Conservation (phyloP, 2,329 filamentous ascomycete genomes). For the Triangularia verruculosa region DNA sequence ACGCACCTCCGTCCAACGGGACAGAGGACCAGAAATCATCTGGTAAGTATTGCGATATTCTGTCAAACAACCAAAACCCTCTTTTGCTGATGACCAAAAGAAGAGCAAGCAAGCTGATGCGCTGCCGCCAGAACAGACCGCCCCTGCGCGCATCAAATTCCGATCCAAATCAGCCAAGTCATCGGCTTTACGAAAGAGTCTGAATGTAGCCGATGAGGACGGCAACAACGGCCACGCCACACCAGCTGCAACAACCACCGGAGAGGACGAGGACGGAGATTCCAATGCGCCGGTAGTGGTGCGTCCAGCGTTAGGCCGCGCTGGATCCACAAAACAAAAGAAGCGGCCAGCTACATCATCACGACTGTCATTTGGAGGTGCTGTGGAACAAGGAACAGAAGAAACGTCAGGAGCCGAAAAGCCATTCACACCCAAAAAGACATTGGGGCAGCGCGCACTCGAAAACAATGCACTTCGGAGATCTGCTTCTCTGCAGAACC, state of each 20-base stretch:
- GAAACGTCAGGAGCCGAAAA: slow-evolving; percentile 34
- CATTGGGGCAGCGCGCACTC: slow-evolving; percentile 33
- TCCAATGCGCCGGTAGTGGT: slow-evolving; percentile 48
- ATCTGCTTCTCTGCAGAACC: slow-evolving; percentile 41
- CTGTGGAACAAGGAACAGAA: slow-evolving; percentile 51
- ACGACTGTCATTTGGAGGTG: slow-evolving; percentile 72
- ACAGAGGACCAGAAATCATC: slow-evolving; percentile 32
- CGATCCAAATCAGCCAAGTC: slow-evolving; percentile 57
- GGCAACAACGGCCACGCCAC: slow-evolving; percentile 20
- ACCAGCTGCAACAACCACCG: slow-evolving; percentile 21
- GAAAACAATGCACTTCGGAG: slow-evolving; percentile 38
- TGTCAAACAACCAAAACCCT: slow-evolving; percentile 13
- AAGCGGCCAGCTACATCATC: slow-evolving; percentile 61
- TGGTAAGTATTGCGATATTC: slow-evolving; percentile 35
- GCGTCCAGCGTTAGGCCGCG: slow-evolving; percentile 46
- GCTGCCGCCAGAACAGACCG: slow-evolving; percentile 29
- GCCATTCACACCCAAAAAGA: slow-evolving; percentile 53
- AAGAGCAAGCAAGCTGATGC: slow-evolving; percentile 34
- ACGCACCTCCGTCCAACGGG: slow-evolving; percentile 20
- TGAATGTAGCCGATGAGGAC: slow-evolving; percentile 45
- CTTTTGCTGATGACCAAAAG: slow-evolving; percentile 29
- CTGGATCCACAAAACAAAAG: slow-evolving; percentile 58
- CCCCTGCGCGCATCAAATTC: slow-evolving; percentile 44
- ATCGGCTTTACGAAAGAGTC: slow-evolving; percentile 56
- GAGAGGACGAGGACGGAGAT: slow-evolving; percentile 36